These are phyloP conservation scores for Scorias spongiosa DNA, from an alignment of 2,329 filamentous ascomycete genomes.

Conservation along the genomic window DNA sequence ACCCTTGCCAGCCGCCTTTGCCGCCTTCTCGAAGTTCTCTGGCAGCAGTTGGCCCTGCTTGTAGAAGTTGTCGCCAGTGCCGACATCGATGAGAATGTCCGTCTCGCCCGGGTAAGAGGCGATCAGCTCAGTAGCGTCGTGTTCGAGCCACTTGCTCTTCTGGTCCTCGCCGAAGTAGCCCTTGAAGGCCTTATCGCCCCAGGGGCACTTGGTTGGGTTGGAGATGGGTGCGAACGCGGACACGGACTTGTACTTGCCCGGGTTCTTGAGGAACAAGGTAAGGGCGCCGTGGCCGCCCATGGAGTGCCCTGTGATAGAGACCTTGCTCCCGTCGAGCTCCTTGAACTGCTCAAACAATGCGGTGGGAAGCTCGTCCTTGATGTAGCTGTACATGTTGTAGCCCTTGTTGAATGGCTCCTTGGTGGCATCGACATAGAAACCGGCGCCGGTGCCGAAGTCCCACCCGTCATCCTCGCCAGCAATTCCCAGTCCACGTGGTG, in stretches of 20 bases:
- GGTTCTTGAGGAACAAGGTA: constrained; percentile 82
- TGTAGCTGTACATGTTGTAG: constrained; percentile 93
- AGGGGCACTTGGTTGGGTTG: constrained; percentile 74
- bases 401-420: constrained; percentile 55
- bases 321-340: constrained; percentile 51
- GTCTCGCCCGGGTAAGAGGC: constrained; percentile 58
- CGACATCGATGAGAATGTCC: constrained; percentile 77
- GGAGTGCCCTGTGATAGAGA: constrained; percentile 83
- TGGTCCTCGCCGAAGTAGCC: constrained; percentile 74
- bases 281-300: constrained; percentile 97
- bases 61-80: constrained; percentile 92
- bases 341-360: constrained; percentile 57
- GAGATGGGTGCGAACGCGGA: constrained; percentile 82
- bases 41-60: constrained; percentile 84
- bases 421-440: constrained; percentile 87
- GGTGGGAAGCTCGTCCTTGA: constrained; percentile 72
- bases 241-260: constrained; percentile 74
- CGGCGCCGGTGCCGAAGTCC: constrained; percentile 84
- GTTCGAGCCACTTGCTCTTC: constrained; percentile 63
- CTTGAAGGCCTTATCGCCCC: constrained; percentile 88
- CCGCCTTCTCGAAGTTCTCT: constrained; percentile 77
- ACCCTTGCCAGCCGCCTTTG: constrained; percentile 57
- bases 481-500: constrained; percentile 65
- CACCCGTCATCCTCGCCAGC: constrained; percentile 74
- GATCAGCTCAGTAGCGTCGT: constrained; percentile 85